Conservation (phyloP, 768 basidiomycete genomes). For the Trametes villosa region DNA sequence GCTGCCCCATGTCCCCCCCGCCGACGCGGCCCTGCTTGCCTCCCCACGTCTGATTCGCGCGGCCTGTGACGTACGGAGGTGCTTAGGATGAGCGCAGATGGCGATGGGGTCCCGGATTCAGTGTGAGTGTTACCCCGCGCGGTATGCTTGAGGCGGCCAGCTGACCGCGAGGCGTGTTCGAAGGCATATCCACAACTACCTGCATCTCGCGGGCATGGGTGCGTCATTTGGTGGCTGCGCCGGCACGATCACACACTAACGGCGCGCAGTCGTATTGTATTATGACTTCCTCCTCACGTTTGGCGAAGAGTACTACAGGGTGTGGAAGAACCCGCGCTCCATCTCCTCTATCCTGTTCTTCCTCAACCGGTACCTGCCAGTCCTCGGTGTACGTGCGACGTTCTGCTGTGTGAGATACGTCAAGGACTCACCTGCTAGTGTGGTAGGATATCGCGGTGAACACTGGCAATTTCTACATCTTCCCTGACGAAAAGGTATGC, state of each 20-base stretch:
- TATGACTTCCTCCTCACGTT: slow-evolving; percentile 39
- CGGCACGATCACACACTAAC: background rate
- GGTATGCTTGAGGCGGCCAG: slow-evolving; percentile 10
- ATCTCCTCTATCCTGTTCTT: slow-evolving; percentile 50
- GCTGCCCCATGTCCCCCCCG: slow-evolving; percentile 13
- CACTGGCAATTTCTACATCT: slow-evolving; percentile 25
- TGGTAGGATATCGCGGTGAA: slow-evolving; percentile 29
- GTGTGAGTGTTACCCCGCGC: slow-evolving; percentile 3
- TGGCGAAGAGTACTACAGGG: slow-evolving; percentile 43
- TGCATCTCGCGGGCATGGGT: slow-evolving; percentile 31
- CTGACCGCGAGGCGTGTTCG: background rate
- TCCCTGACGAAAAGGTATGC: slow-evolving; percentile 24
- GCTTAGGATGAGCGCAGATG: slow-evolving; percentile 21
- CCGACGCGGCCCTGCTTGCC: background rate
- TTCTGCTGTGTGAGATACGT: slow-evolving; percentile 30
- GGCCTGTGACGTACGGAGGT: background rate
- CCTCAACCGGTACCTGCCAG: slow-evolving; percentile 52
- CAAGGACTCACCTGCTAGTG: slow-evolving; percentile 19
- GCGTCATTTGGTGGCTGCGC: background rate
- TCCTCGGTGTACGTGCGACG: slow-evolving; percentile 37
- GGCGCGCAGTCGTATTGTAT: slow-evolving; percentile 30
- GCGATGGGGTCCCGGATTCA: slow-evolving; percentile 8
- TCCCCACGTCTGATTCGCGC: background rate
- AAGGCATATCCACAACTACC: slow-evolving; percentile 31
- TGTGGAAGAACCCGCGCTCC: slow-evolving; percentile 50